Evolutionary conservation across 192 early-diverging fungal species (phyloP), one percentile per base, ranked within the genome.

Genomic region (Jimgerdemannia lactiflua): DNA sequence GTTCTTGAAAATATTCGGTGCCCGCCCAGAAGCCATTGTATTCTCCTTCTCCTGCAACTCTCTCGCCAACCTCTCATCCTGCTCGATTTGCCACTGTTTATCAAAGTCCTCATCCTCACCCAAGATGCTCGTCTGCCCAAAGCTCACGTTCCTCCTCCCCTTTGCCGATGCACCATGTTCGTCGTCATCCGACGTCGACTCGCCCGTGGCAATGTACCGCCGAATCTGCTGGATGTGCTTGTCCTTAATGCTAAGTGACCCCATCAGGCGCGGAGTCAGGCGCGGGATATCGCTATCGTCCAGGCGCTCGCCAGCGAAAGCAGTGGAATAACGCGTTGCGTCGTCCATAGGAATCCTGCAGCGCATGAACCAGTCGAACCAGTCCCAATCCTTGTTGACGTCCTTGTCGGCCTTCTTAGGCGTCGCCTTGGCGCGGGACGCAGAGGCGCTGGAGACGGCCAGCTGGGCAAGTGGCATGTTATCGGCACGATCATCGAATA

Each of bases 341-440:
- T 95, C 91, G 42, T 92, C 87, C 20, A 93, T 89, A 3, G 91
- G 85, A 54, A 93, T 76, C 14, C 90, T 92, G 29, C 91, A 88
- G 77, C 89, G 89, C 71, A 97, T 86, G 43, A 98, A 92, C 80
- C 94, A 97, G 64, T 98, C 95, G 72, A 92, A 92, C 98, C 98
- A 99, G 73, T 99, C 94, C 80, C 94, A 98, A 44, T 92, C 93
- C 64, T 91, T 86, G 78, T 93, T 87, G 68, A 85, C 69, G 8
- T 78, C 83, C 64, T 89, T 73, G 70, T 82, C 54, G 77, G 80
- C 44, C 70, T 75, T 39, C 64, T 76, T 77, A 82, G 59, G 41
- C n/a, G 64, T 69, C 43, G 70, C 68, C n/a, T 64, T 29, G 74
- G 73, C 64, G 29, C 29, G 29, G 29, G 29, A 29, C 65, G 78